A percentile compares a stretch with the other conserved stretches of the same genome.
These are phyloP conservation scores for Globisporangium iwayamae DNA, from an alignment of 352 stramenopile genomes.

Conservation along the genomic window DNA sequence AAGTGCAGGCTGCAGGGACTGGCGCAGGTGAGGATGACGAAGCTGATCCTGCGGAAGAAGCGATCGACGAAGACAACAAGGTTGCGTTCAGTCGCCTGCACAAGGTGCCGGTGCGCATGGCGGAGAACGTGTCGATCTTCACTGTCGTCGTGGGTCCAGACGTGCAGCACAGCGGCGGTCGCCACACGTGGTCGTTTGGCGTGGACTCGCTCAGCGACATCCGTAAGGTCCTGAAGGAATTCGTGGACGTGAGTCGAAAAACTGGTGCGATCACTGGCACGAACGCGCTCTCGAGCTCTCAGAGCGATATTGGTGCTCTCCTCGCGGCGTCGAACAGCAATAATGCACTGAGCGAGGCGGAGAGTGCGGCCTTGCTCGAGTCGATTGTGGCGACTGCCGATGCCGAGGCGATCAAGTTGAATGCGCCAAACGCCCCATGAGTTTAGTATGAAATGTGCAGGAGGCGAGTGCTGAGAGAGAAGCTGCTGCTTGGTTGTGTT, in stretches of 20 bases:
- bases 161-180: slow-evolving; percentile 62
- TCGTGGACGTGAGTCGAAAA: slow-evolving; percentile 54
- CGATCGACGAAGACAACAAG: slow-evolving; percentile 74
- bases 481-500: slow-evolving; percentile 2
- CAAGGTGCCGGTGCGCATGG: slow-evolving; percentile 65
- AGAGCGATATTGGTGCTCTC: neutral
- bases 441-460: neutral
- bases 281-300: neutral
- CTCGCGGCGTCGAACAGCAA: neutral
- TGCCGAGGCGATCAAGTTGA: neutral
- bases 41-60: slow-evolving; percentile 25
- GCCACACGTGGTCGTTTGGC: slow-evolving; percentile 48
- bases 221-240: slow-evolving; percentile 71
- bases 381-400: slow-evolving; percentile 1
- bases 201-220: slow-evolving; percentile 69
- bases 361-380: slow-evolving; percentile 5
- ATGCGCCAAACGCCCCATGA: neutral
- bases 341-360: slow-evolving; percentile 8
- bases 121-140: slow-evolving; percentile 65
- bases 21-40: slow-evolving; percentile 46
- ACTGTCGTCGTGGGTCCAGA: slow-evolving; percentile 63
- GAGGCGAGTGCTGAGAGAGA: neutral
- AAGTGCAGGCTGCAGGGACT: slow-evolving; percentile 28
- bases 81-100: slow-evolving; percentile 73
- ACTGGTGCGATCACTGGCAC: slow-evolving; percentile 12